Evolutionary conservation across 2,329 filamentous ascomycete species (phyloP), one percentile per base, ranked within the genome.

Genomic region (Aspergillus fijiensis): DNA sequence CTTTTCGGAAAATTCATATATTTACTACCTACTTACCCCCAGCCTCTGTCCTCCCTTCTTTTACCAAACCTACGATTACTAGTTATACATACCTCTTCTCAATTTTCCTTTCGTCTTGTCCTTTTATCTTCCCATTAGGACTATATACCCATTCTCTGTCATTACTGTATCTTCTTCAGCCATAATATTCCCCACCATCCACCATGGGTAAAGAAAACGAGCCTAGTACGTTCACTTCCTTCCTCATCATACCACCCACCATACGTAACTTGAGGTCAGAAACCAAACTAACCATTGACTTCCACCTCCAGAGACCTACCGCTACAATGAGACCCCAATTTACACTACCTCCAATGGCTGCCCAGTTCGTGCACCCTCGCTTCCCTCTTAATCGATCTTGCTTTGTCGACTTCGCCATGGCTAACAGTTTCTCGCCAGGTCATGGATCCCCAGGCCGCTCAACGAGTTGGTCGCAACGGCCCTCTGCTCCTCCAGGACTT

Each of bases 401-500:
- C 16, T 29, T 51, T 16, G 35, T 7, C 1, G 3, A 19, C 23
- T 61, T 57, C 58, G 60, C 61, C 61, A 21, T 52, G 5, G 16
- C 57, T 59, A 49, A 61, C 39, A 16, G 51, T 14, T n/a, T 33
- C 3, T 45, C 39, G 6, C 16, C 61, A 76, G 63, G 79, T 86
- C 58, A 79, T 82, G 61, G 79, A 84, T 66, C 82, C 84, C 19
- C 77, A 82, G 65, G 75, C 77, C 16, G 75, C 76, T 55, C 84
- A 86, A 72, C 80, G 85, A 59, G 74, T 84, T 35, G 86, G 85
- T 52, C 69, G 73, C 52, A 83, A 83, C 66, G 85, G 85, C 0
- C 85, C 85, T 63, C 77, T 88, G 45, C 77, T 87, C 61, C 81
- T 89, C 23, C 85, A 88, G 68, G 85, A 88, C 70, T 87, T 87